These are phyloP conservation scores for Cubamyces sp. DNA, from an alignment of 768 basidiomycete species.

Conservation along the genomic window DNA sequence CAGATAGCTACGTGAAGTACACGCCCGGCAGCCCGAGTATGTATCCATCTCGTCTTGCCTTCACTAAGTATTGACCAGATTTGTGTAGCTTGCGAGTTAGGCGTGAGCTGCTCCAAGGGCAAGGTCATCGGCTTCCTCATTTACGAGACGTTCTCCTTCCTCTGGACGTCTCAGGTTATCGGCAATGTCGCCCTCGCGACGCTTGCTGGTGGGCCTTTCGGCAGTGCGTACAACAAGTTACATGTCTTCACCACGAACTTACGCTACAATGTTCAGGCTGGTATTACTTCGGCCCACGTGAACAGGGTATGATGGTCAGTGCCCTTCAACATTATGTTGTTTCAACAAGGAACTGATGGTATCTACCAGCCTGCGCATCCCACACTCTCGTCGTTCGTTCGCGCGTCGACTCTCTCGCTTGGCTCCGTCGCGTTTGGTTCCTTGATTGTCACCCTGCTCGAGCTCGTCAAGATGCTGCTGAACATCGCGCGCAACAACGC, in stretches of 20 bases:
- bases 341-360: not conserved
- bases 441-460: conserved; percentile 80
- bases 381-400: conserved; percentile 68
- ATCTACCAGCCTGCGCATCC: conserved; percentile 63
- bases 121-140: conserved; percentile 82
- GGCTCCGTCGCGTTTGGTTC: conserved; percentile 88
- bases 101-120: conserved; percentile 63
- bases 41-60: conserved; percentile 25
- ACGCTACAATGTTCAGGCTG: conserved; percentile 36
- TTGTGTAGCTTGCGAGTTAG: conserved; percentile 50
- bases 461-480: conserved; percentile 65
- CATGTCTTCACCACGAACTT: conserved; percentile 25
- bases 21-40: conserved; percentile 76
- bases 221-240: conserved; percentile 39
- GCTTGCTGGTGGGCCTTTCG: conserved; percentile 79
- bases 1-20: conserved; percentile 60
- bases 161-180: conserved; percentile 85
- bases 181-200: conserved; percentile 79
- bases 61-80: not conserved
- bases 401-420: conserved; percentile 77
- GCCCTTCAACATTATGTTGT: not conserved
- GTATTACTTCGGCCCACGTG: conserved; percentile 85
- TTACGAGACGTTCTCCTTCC: conserved; percentile 79
- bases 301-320: conserved; percentile 62
- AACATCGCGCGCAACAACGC: conserved; percentile 62